phyloP scores from a whole-genome alignment of 2,329 filamentous ascomycete species.

The Epichloe typhina region DNA sequence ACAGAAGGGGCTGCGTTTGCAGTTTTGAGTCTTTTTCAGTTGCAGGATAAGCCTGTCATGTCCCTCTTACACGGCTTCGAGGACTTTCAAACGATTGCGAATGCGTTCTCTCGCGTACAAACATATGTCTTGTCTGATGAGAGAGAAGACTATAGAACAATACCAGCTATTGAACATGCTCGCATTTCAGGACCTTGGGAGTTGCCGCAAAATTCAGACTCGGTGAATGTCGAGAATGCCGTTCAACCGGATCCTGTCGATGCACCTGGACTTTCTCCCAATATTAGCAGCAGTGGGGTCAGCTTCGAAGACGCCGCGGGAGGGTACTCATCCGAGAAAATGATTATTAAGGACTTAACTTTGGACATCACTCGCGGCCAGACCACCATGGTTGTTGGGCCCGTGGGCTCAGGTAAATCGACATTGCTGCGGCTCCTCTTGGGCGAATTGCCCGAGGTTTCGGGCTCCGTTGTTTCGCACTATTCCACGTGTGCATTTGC shows the following conservation, averaged over 20 bases:
- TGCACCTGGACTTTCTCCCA: neutral
- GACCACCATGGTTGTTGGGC: conserved; percentile 12
- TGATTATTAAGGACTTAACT: conserved; percentile 5
- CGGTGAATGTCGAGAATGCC: neutral
- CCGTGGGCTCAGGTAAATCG: conserved; percentile 13
- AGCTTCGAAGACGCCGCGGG: conserved; percentile 4
- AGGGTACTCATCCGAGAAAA: conserved; percentile 4
- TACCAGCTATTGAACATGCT: neutral
- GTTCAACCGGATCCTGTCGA: neutral
- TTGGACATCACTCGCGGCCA: conserved; percentile 7
- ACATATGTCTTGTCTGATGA: conserved; percentile 10
- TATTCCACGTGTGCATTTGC: conserved; percentile 11
- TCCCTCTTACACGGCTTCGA: conserved; percentile 10
- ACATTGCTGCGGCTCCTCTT: conserved; percentile 12
- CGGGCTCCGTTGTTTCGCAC: conserved; percentile 4
- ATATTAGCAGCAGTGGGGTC: neutral
- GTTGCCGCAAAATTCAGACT: neutral
- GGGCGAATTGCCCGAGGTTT: conserved; percentile 10
- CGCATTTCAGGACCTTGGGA: neutral
- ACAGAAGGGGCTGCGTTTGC: conserved; percentile 11
- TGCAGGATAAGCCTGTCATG: conserved; percentile 11
- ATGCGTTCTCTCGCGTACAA: conserved; percentile 11
- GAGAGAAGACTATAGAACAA: conserved; percentile 6
- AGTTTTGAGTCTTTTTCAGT: conserved; percentile 9
- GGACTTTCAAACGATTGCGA: conserved; percentile 11